Conservation (phyloP, 1,139 yeast species). For the Debaryomyces subglobosus region DNA sequence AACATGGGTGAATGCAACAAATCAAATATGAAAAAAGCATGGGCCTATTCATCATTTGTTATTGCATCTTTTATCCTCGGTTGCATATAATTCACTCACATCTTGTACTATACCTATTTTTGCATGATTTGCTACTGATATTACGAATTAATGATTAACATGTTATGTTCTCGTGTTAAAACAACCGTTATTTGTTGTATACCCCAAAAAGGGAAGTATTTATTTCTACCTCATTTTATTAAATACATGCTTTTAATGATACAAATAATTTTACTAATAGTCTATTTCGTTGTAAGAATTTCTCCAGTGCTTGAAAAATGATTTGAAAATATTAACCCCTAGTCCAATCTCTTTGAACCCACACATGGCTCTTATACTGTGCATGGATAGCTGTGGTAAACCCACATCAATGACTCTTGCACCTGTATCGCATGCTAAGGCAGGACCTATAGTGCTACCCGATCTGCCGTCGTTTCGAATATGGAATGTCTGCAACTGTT, state of each 20-base stretch:
- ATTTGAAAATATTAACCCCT: slow-evolving; percentile 42
- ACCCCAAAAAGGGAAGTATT: not conserved
- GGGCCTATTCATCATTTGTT: slow-evolving; percentile 2
- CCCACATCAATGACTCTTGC: slow-evolving; percentile 51
- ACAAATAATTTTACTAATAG: not conserved
- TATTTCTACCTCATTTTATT: not conserved
- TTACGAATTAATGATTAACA: not conserved
- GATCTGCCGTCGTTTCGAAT: slow-evolving; percentile 47
- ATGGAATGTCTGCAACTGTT: slow-evolving; percentile 43
- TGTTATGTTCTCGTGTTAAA: not conserved
- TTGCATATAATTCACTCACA: not conserved
- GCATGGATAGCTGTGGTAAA: slow-evolving; percentile 50
- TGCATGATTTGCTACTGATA: not conserved
- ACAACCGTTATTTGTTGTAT: not conserved
- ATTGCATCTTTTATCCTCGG: slow-evolving; percentile 1
- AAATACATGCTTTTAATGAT: slow-evolving; percentile 2
- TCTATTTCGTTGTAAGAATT: slow-evolving; percentile 24
- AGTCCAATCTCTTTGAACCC: slow-evolving; percentile 49
- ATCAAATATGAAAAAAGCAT: not conserved
- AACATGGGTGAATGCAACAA: not conserved
- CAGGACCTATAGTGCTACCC: slow-evolving; percentile 53
- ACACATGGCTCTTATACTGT: slow-evolving; percentile 44
- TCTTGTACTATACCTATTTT: not conserved
- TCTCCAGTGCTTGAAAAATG: slow-evolving; percentile 44
- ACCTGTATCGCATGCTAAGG: slow-evolving; percentile 40